Conservation (phyloP, 2,329 filamentous ascomycete genomes). For the Ophiostoma pallidulum region DNA sequence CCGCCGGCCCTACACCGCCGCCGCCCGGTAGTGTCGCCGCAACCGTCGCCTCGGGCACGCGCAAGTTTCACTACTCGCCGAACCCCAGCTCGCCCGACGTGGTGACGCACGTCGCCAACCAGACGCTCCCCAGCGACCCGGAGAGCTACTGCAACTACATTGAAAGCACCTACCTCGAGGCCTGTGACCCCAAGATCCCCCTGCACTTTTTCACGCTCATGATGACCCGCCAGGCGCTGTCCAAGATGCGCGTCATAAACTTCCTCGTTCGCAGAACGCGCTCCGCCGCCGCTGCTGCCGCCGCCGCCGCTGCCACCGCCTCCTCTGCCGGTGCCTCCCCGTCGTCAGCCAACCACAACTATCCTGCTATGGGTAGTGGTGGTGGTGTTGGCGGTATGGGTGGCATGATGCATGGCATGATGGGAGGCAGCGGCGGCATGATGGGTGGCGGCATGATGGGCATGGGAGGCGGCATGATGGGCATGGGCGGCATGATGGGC, state of each 20-base stretch:
- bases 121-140: conserved; percentile 41
- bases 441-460: background rate
- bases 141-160: conserved; percentile 46
- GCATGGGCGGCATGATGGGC: background rate
- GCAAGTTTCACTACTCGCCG: conserved; percentile 25
- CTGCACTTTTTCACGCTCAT: conserved; percentile 50
- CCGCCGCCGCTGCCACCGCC: background rate
- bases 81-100: conserved; percentile 33
- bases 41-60: conserved; percentile 15
- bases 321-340: too few species aligned
- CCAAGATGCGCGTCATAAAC: conserved; percentile 46
- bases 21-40: conserved; percentile 21
- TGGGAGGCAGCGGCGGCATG: conserved; percentile 1
- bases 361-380: too few species aligned
- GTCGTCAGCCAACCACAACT: too few species aligned
- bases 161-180: conserved; percentile 44
- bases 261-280: conserved; percentile 36
- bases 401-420: conserved; percentile 4
- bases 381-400: too few species aligned
- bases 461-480: background rate
- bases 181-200: conserved; percentile 49
- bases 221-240: conserved; percentile 46
- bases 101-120: conserved; percentile 39
- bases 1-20: too few species aligned
- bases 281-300: background rate